Conservation (phyloP, 2,329 filamentous ascomycete genomes). For the Fusarium sterilihyphosum region DNA sequence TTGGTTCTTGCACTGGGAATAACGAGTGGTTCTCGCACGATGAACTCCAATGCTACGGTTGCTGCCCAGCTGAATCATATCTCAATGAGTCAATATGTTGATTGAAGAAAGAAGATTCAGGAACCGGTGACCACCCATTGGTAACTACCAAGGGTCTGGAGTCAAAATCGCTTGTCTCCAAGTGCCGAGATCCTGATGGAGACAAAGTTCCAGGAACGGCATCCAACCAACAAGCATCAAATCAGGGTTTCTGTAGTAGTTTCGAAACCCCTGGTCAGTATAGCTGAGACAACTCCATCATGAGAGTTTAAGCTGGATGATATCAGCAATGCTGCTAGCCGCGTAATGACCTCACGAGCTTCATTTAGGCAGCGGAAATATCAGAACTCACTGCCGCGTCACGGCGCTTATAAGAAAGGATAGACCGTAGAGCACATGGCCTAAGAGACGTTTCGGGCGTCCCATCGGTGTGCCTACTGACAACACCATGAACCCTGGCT, state of each 20-base stretch:
- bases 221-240: conserved; percentile 3
- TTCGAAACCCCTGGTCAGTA: conserved; percentile 6
- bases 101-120: conserved; percentile 1
- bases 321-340: conserved; percentile 7
- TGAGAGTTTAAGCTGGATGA: conserved; percentile 8
- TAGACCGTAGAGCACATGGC: background rate
- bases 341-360: conserved; percentile 22
- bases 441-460: background rate
- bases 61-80: background rate
- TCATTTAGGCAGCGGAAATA: background rate
- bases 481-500: conserved; percentile 3
- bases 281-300: background rate
- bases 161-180: background rate
- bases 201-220: conserved; percentile 14
- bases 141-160: background rate
- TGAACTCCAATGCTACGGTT: background rate
- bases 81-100: background rate
- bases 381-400: background rate
- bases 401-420: conserved; percentile 12
- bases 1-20: background rate
- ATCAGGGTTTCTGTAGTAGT: conserved; percentile 14
- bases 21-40: background rate
- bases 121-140: background rate
- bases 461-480: conserved; percentile 4
- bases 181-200: conserved; percentile 23